Base-by-base conservation (phyloP, 257 asterid species). In the Solanum okadae region DNA sequence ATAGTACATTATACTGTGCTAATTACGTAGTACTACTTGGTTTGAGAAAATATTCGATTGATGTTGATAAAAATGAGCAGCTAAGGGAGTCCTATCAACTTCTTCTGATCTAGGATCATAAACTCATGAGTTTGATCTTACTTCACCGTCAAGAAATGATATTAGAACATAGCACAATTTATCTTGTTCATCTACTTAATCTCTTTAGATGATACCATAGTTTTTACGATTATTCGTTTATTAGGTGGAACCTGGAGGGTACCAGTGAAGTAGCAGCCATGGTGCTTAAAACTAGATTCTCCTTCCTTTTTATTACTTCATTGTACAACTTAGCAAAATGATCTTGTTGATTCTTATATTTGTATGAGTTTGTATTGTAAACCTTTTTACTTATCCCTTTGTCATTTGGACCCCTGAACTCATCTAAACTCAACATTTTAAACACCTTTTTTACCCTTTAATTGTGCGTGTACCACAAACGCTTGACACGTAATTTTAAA, bases 271-370 rank as follows among this genome's bases (percentile, higher is more conserved):
- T 34, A 72, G 44, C 82, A 35, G 52, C 82, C 82, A 20, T 75
- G 8, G 63, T 78, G 84, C 61, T n/a, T 40, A 40, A 78, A 78
- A 40, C 84, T 78, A 13, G n/a, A 40, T 15, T 25, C 35, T 40
- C 13, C 63, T n/a, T n/a, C 6, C 25, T 72, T 71, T 71, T 33
- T 20, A 22, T 3, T 75, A 22, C 33, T 37, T 76, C 4, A 37
- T 76, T 38, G 83, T 40, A 42, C 59, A 14, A 14, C 63, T 25
- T 40, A 78, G 61, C 8, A 7, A 40, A 40, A 40, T 40, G 44
- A 0, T 9, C 12, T 40, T 4, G 44, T 2, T 0, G 1, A 9
- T 2, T 1, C 12, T 38, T 38, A 1, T 38, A 40, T 4, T 40
- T 40, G 12, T 40, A 40, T 40, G 44, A 40, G 44, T 40, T 40